Base-by-base conservation (phyloP, 371 early-diverging fungal species). In the Lichtheimia hyalospora region DNA sequence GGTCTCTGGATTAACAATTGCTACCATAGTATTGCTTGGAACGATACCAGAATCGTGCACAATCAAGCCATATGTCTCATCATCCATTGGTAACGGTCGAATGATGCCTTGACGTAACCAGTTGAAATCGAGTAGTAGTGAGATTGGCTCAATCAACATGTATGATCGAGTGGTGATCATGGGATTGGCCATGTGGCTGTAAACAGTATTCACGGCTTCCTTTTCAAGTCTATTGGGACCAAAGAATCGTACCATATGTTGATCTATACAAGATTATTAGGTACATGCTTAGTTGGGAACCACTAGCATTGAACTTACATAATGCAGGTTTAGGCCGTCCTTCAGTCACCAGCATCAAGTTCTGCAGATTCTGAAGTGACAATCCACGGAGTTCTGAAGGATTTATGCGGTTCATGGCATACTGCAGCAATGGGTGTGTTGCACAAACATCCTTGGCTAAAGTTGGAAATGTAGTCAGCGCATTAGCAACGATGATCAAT, bases 1-100 rank as follows among this genome's bases (percentile, higher is more conserved):
- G 3, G 91, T 88, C 23, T 77, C 81, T 1, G 93, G 92, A 55
- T 94, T 86, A 34, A 93, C 92, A 59, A 94, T 91, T 20, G 92
- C 95, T 3, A 92, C 84, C 74, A 90, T 89, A 0, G 95, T 91
- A 62, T 89, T 86, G 58, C 87, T 84, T 10, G 86, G 79, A 0
- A 90, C 89, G 63, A 83, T 91, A 61, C 94, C 93, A 18, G 89
- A 86, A 62, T 93, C 93, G 61, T 92, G 87, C 28, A 94, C 64
- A 57, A 86, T 58, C 23, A 93, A 57, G 14, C 79, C 85, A 39
- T 73, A 75, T 3, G 76, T 67, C 49, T 86, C 84, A 20, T 88
- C 82, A 48, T 76, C 77, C 12, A 77, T 79, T 0, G 70, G 74
- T 49, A 89, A 60, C 0, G 87, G 73, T 20, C 81, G 79, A 15